phyloP scores from a whole-genome alignment of 2,329 filamentous ascomycete species.

The Cladosporium austrohemisphaericum region DNA sequence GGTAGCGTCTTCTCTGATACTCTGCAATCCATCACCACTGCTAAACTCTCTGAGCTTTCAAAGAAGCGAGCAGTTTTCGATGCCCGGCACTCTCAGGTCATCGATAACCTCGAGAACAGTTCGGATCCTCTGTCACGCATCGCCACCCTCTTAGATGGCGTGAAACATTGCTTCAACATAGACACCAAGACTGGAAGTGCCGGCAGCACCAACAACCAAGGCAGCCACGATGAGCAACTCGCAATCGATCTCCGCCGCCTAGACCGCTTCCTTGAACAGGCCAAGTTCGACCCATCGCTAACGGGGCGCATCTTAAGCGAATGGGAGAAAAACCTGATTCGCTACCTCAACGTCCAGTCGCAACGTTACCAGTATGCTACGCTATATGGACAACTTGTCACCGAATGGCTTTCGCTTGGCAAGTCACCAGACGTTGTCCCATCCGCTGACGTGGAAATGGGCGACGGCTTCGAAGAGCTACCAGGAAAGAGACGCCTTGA shows the following conservation, averaged over 20 bases:
- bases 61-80: conserved; percentile 4
- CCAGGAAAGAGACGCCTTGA: conserved; percentile 42
- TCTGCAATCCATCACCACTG: not conserved
- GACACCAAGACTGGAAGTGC: not conserved
- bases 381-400: conserved; percentile 47
- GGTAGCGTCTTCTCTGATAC: conserved; percentile 4
- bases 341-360: conserved; percentile 38
- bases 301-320: not conserved
- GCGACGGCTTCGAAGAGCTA: conserved; percentile 41
- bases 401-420: conserved; percentile 43
- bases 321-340: conserved; percentile 2
- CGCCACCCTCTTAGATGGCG: not conserved
- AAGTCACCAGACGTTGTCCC: conserved; percentile 20
- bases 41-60: conserved; percentile 2
- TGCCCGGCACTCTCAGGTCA: not conserved
- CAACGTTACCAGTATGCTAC: conserved; percentile 45
- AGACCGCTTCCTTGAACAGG: not conserved
- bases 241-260: not conserved
- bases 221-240: not conserved
- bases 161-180: conserved; percentile 7
- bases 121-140: not conserved
- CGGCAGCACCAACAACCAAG: not conserved
- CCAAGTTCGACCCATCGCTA: conserved; percentile 4
- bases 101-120: not conserved
- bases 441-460: conserved; percentile 17